Conservation (phyloP, 1,139 yeast genomes). For the Yamadazyma trypodendri region DNA sequence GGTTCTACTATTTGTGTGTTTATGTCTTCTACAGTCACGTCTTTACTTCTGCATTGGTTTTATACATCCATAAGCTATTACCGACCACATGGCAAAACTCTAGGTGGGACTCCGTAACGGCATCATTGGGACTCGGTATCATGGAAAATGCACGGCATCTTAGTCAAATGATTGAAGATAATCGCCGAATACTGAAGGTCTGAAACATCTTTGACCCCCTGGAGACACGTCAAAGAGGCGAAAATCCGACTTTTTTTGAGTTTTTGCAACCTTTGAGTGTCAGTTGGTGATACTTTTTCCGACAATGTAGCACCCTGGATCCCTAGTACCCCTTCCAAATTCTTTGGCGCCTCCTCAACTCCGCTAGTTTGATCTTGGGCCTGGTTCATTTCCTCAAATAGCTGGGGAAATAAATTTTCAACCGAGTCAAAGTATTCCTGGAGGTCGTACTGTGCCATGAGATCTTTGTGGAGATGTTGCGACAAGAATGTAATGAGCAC, state of each 20-base stretch:
- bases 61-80: too few relatives aligned
- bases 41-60: too few relatives aligned
- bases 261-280: neutral
- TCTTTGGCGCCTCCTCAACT: neutral
- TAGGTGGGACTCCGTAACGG: too few relatives aligned
- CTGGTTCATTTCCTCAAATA: constrained; percentile 13
- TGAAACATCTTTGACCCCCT: neutral
- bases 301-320: neutral
- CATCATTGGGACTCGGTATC: neutral
- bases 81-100: too few relatives aligned
- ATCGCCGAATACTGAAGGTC: neutral
- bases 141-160: neutral
- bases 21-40: too few relatives aligned
- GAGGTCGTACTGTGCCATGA: constrained; percentile 16
- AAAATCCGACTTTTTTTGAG: neutral
- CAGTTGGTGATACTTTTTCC: neutral
- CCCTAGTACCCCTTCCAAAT: neutral
- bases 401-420: constrained; percentile 20
- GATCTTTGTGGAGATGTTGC: constrained; percentile 13
- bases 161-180: neutral
- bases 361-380: neutral
- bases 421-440: constrained; percentile 18
- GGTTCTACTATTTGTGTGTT: too few relatives aligned
- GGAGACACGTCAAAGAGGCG: neutral
- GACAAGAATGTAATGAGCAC: constrained; percentile 18